Evolutionary conservation across 495 filamentous ascomycete species (phyloP), one percentile per base, ranked within the genome.

Genomic region (Talaromyces nanjingensis): DNA sequence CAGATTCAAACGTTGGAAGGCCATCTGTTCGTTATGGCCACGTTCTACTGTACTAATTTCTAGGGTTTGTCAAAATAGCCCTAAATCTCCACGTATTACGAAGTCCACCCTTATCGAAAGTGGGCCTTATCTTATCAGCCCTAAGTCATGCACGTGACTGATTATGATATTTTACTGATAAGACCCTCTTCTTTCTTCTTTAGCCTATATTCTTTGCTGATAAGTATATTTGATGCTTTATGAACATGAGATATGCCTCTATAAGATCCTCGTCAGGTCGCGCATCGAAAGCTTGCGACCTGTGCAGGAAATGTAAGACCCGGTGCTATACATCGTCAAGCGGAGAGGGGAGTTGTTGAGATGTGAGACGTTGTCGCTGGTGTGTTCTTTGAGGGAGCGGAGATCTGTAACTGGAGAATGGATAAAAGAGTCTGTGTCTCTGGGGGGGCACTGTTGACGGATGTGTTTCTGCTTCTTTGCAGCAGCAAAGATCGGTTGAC

Each of bases 271-370:
- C 53, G 14, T 29, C 70, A 5, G 76, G 79, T 52, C 72, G 77
- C 20, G 79, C 79, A 47, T 81, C 79, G 4, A 71, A 72, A 68
- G 77, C 79, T 7, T 80, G 77, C 62, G 65, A 68, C 31, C 72
- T 76, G 31, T 81, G 77, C 67, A 66, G 76, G 25, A 77, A 76
- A 64, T 73, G 75, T 42, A 79, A 81, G 67, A 81, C 78, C 6
- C 65, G 77, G 60, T 80, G 77, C 63, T 79, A 81, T 63, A 73
- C 76, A 54, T 70, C 79, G 3, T 63, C 66, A 6, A 64, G 31
- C 14, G n/a, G n/a, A n/a, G n/a, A n/a, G 65, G 64, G 49, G 65
- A 72, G 11, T 81, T 76, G 65, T 67, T 79, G 9, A 69, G 77
- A 61, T 81, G 77, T 62, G 72, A 74, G 34, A 64, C 74, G 39